Evolutionary conservation across 2,329 filamentous ascomycete species (phyloP), one percentile per base, ranked within the genome.

Genomic region (Rhexocercosporidium sp.): DNA sequence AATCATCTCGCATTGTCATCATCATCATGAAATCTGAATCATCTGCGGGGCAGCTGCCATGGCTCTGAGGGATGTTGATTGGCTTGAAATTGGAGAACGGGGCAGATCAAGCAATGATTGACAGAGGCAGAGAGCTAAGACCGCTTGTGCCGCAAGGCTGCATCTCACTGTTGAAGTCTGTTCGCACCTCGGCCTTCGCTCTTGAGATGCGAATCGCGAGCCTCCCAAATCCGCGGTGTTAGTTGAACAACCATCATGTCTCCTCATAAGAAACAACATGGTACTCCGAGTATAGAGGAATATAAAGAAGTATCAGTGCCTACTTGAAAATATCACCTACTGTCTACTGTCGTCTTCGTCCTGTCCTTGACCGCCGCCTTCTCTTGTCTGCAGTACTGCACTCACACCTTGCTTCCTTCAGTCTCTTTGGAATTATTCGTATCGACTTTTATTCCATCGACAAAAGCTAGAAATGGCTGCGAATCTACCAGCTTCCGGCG

Each of bases 111-210:
- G 47, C 22, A 51, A 29, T 51, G 47, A 51, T 51, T 20, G 27
- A 22, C 47, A 51, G 27, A n/a, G n/a, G n/a, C n/a, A n/a, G n/a
- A n/a, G n/a, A 11, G 47, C 47, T 51, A 51, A 27, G 22, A 3
- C 12, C 8, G 47, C 18, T 12, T 22, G 25, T 51, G 22, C 47
- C 34, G n/a, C 18, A 39, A 39, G 53, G 53, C 27, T 34, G 27
- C 8, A 20, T 34, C 51, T 54, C 29, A 29, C 20, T 20, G n/a
- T 4, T 5, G 7, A n/a, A 6, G 27, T 34, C 51, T 54, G 27
- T 54, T 54, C 51, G 1, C 51, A 20, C 27, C 51, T 54, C 51
- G 51, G 51, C 51, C 53, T 56, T 56, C n/a, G 29, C 53, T n/a
- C 47, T 14, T 51, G 18, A 20, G n/a, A 56, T 14, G 31, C 31